A percentile compares a stretch with the other conserved stretches of the same genome.
Evolutionary conservation across 179 eudicot genomes (phyloP).

Genomic region (Silene noctiflora): DNA sequence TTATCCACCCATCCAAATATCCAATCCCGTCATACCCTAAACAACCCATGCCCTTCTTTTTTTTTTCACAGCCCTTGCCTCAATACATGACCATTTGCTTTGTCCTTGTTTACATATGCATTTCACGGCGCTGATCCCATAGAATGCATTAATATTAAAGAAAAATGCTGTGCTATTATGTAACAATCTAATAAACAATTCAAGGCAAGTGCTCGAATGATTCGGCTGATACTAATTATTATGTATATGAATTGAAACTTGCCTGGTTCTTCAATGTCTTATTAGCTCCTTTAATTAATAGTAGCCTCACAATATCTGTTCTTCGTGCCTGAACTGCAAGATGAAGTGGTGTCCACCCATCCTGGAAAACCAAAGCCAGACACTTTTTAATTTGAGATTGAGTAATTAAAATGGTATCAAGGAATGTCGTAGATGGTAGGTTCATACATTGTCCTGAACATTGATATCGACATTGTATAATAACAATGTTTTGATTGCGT

Average conservation of each 20-base stretch:
- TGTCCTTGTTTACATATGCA: no score
- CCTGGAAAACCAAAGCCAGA: constrained; percentile 37
- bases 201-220: not conserved
- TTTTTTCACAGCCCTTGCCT: no score
- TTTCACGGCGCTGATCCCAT: no score
- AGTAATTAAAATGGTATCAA: not conserved
- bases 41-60: no score
- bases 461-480: constrained; percentile 81
- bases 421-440: not conserved
- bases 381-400: not conserved
- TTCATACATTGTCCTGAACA: constrained; percentile 71
- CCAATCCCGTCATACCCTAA: no score
- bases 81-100: no score
- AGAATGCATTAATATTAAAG: no score
- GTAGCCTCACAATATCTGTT: constrained; percentile 85
- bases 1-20: no score
- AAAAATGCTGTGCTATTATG: no score
- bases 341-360: constrained; percentile 96
- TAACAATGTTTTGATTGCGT: constrained; percentile 71
- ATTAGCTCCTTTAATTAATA: constrained; percentile 83
- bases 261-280: constrained; percentile 68
- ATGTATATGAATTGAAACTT: constrained; percentile 21
- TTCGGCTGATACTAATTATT: not conserved
- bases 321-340: constrained; percentile 90
- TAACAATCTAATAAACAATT: no score